Base-by-base conservation (phyloP, 768 basidiomycete genomes). In the Tylopilus intermedius region DNA sequence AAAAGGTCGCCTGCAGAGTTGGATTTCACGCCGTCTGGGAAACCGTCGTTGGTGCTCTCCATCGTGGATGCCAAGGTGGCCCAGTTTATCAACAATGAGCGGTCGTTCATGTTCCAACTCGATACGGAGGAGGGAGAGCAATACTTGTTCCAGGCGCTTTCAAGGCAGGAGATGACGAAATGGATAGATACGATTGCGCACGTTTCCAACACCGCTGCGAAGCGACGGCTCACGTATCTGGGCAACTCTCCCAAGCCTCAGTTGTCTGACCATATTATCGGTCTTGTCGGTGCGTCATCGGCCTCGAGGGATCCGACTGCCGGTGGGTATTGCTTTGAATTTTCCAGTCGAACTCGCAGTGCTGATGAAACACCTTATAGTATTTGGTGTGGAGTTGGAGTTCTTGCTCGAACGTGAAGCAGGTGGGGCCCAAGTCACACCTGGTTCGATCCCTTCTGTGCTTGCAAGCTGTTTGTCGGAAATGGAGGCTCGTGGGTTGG, bases 101-200 rank as follows among this genome's bases (percentile, higher is more conserved):
- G 90, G 43, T 88, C 90, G 44, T 93, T 83, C 66, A 83, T 81
- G 45, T 89, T 93, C 74, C 82, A 87, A 62, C 74, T 94, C 41
- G 83, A 88, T 61, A 88, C 90, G 0, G 91, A 93, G 65, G 90
- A 93, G 62, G 91, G 91, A 8, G 90, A 88, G 0, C 85, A 85
- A 61, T 90, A 90, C 61, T 67, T 91, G 32, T 70, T 93, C 14
- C 91, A 94, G 66, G 84, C 88, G 1, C 67, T 80, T 33, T 82
- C 78, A 59, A 81, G 78, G 65, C 74, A 76, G 37, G 90, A 91
- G 58, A 84, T 90, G 82, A 72, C 66, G 49, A 82, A 77, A 59
- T 94, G 91, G 91, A 76, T 90, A 49, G 82, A 85, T 15, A 84
- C 81, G 24, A 83, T 94, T 56, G 78, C 77, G 35, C 77, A 80